A percentile compares a stretch with the other conserved stretches of the same genome.
Evolutionary conservation across 2,329 filamentous ascomycete species (phyloP).

Genomic region (Diaporthe citrichinensis): DNA sequence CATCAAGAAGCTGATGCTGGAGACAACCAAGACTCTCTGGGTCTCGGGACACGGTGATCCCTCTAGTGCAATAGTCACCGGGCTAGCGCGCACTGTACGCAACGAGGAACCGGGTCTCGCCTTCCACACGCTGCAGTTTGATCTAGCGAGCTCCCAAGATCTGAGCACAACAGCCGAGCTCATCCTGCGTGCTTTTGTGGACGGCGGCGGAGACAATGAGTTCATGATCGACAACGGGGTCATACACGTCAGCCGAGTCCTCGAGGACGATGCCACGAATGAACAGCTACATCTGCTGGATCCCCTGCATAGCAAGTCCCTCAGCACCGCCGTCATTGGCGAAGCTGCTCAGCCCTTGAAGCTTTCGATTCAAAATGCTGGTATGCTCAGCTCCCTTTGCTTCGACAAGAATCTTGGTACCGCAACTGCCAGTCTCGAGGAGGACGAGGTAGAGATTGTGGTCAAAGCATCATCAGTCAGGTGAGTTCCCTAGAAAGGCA

Average conservation of each 20-base stretch:
- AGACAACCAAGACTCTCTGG: background rate
- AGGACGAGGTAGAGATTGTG: background rate
- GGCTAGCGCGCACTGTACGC: background rate
- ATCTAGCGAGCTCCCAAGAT: background rate
- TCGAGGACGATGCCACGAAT: background rate
- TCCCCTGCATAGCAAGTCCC: background rate
- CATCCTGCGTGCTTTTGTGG: background rate
- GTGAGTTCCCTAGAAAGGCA: background rate
- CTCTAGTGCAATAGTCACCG: background rate
- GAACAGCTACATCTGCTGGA: background rate
- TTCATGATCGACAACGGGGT: background rate
- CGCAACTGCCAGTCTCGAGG: background rate
- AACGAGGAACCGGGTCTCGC: background rate
- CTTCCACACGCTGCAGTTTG: background rate
- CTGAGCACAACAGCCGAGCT: background rate
- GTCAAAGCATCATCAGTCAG: background rate
- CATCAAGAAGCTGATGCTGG: background rate
- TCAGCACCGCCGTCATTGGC: background rate
- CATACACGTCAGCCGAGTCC: background rate
- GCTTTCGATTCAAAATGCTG: constrained; percentile 4
- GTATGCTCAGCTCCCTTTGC: background rate
- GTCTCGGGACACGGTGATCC: background rate
- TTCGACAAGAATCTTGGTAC: background rate
- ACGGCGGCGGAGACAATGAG: background rate
- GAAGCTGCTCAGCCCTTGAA: background rate